Evolutionary conservation across 805 yeast genomes (phyloP), one percentile per base, ranked within the genome.

Genomic region (Teunomyces panamensis): DNA sequence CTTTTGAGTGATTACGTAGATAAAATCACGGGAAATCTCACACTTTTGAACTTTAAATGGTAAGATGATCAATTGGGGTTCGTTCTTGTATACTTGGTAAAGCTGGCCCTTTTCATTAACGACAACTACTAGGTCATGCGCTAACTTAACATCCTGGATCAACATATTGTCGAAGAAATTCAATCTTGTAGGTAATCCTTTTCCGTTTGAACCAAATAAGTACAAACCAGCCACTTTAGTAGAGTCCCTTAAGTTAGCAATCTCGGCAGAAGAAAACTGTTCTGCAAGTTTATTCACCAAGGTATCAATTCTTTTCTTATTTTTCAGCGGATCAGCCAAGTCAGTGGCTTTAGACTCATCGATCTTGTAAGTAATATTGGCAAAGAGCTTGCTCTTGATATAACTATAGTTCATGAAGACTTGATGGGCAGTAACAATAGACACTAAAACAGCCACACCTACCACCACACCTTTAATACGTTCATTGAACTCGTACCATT

Each of bases 51-150:
- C 57, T 34, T 61, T 68, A 46, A 39, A 52, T 2, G 76, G 75
- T 27, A 69, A 47, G 13, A 54, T 52, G 4, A 64, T 45, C 44
- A 50, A 42, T 17, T 55, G 58, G 48, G 70, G 63, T 11, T 55
- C 49, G 37, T 64, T 58, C 46, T 58, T 59, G 0, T 75, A 78
- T 27, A 63, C 57, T n/a, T 83, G 81, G 87, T 91, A 89, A 29
- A 89, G 73, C 57, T 85, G 79, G 14, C 97, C 98, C 11, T 77
- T 78, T 0, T 74, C 73, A 50, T 83, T 79, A 13, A 89, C 78
- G 0, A 89, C 89, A 27, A 78, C 83, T 6, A 80, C 68, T 10
- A 65, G 64, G 46, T 60, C 65, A 4, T 73, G 74, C 20, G 75
- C 70, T 2, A 89, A 59, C 16, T 73, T 69, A 4, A 91, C 80